These are phyloP conservation scores for Pluteus cervinus DNA, from an alignment of 768 basidiomycete species.

Conservation along the genomic window DNA sequence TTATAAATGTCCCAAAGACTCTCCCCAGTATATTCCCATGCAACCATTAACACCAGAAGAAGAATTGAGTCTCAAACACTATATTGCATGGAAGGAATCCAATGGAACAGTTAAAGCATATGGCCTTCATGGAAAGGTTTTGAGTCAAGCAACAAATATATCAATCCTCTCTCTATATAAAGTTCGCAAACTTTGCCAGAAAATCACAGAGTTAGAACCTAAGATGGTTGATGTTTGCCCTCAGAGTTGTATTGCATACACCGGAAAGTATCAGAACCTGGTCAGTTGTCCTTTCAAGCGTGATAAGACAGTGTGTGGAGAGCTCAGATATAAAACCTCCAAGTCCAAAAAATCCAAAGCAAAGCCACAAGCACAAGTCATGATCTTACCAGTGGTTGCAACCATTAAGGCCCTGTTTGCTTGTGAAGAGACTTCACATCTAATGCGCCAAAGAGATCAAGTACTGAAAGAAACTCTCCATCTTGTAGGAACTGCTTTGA, in stretches of 20 bases:
- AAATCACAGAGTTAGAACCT: conserved; percentile 10
- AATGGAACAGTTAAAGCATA: conserved; percentile 18
- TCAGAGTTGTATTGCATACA: conserved; percentile 19
- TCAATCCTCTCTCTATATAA: conserved; percentile 14
- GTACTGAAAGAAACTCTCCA: conserved; percentile 14
- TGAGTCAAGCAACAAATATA: conserved; percentile 11
- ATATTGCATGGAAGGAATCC: conserved; percentile 14
- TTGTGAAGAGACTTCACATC: conserved; percentile 17
- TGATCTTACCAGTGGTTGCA: conserved; percentile 14
- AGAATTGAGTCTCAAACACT: conserved; percentile 11
- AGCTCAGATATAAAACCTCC: conserved; percentile 9
- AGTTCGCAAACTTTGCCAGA: conserved; percentile 10
- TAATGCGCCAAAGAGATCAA: conserved; percentile 17
- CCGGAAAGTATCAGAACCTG: conserved; percentile 11
- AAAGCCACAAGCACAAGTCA: conserved; percentile 16
- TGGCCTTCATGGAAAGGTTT: conserved; percentile 11
- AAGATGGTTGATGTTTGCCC: conserved; percentile 16
- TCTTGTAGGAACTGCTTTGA: conserved; percentile 10
- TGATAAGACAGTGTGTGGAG: conserved; percentile 9
- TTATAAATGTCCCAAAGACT: conserved; percentile 2
- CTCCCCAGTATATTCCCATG: background rate
- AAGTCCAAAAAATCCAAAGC: conserved; percentile 4
- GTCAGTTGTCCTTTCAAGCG: conserved; percentile 10
- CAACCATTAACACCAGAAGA: conserved; percentile 7
- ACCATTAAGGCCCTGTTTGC: conserved; percentile 21